These are phyloP conservation scores for Auriscalpium microsporum DNA, from an alignment of 768 basidiomycete genomes.

Conservation along the genomic window DNA sequence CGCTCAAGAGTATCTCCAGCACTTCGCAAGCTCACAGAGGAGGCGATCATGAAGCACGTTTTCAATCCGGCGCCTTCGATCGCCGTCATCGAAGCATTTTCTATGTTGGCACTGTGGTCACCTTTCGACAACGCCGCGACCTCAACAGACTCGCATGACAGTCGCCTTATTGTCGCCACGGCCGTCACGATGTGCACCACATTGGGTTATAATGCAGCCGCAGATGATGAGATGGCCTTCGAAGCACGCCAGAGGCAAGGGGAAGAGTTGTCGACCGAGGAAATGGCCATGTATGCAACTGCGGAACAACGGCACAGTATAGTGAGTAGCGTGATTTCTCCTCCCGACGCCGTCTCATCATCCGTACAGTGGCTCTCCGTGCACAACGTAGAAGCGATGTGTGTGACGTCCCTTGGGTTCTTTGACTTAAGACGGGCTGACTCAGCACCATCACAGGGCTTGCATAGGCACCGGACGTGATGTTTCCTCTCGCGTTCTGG, in stretches of 20 bases:
- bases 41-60: constrained; percentile 30
- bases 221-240: constrained; percentile 4
- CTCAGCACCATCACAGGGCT: constrained; percentile 1
- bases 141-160: constrained; percentile 25
- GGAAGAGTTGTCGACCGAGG: constrained; percentile 1
- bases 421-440: neutral
- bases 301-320: constrained; percentile 1
- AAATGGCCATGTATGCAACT: neutral
- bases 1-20: constrained; percentile 30
- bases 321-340: neutral
- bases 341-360: neutral
- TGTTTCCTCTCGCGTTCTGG: constrained; percentile 3
- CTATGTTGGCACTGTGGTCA: constrained; percentile 37
- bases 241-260: constrained; percentile 6
- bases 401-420: neutral
- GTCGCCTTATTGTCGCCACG: constrained; percentile 30
- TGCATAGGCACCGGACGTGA: constrained; percentile 15
- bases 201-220: constrained; percentile 24
- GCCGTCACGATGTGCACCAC: constrained; percentile 42
- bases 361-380: constrained; percentile 8
- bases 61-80: constrained; percentile 34
- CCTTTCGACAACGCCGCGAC: constrained; percentile 26
- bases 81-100: constrained; percentile 33
- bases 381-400: constrained; percentile 14
- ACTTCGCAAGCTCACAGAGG: constrained; percentile 34